phyloP scores from a whole-genome alignment of 805 yeast genomes.

The Myxozyma melibiosi region DNA sequence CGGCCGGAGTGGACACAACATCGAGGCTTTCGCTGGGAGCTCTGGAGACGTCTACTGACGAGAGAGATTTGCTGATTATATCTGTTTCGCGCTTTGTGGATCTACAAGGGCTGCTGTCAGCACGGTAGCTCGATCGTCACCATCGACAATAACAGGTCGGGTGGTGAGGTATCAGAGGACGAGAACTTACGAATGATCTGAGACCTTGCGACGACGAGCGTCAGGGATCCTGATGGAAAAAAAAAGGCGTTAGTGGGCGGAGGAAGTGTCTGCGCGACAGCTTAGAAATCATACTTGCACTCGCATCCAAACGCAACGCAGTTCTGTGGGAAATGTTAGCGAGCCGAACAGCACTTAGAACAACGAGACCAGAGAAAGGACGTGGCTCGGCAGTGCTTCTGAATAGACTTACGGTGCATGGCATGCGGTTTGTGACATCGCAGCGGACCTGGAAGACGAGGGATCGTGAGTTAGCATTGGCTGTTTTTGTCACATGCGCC shows the following conservation, averaged over 20 bases:
- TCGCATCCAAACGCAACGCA: constrained; percentile 39
- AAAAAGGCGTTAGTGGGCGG: neutral
- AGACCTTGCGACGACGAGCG: constrained; percentile 63
- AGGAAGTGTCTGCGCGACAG: neutral
- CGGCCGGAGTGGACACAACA: neutral
- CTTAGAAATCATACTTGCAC: constrained; percentile 20
- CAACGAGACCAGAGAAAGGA: neutral
- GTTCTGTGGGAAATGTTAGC: constrained; percentile 29
- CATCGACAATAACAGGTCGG: too few species aligned
- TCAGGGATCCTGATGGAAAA: constrained; percentile 65
- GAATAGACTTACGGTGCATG: constrained; percentile 52
- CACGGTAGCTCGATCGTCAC: neutral
- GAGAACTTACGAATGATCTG: constrained; percentile 81
- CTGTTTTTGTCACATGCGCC: neutral
- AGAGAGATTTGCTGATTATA: neutral
- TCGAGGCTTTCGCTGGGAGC: neutral
- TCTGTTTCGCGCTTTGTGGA: neutral
- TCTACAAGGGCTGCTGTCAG: neutral
- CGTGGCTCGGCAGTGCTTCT: neutral
- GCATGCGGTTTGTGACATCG: constrained; percentile 60
- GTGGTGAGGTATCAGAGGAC: too few species aligned
- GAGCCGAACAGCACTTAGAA: neutral
- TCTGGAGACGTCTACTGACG: neutral
- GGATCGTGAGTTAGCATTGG: neutral
- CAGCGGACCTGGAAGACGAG: constrained; percentile 33